phyloP scores from a whole-genome alignment of 1,284 basidiomycete species.

The Pholiota adiposa region DNA sequence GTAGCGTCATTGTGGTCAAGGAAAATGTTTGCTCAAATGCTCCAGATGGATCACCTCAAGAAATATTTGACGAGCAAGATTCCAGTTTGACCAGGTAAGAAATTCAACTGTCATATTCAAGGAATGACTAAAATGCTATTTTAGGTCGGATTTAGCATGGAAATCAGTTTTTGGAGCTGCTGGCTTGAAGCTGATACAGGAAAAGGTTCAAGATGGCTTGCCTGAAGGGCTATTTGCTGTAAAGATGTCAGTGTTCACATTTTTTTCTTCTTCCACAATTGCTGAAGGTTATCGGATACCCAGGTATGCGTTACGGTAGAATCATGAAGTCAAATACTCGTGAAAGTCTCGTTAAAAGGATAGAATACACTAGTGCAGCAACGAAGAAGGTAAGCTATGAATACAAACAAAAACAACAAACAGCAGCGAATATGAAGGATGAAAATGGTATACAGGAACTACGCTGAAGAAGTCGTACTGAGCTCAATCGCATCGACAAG shows the following conservation, averaged over 20 bases:
- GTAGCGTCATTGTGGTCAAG: conserved; percentile 82
- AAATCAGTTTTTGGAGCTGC: conserved; percentile 73
- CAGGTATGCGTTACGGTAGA: conserved; percentile 65
- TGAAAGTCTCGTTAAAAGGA: not conserved
- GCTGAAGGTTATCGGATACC: too few relatives aligned
- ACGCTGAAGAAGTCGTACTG: conserved; percentile 16
- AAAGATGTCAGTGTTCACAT: conserved; percentile 78
- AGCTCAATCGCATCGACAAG: conserved; percentile 49
- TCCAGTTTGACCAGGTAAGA: conserved; percentile 83
- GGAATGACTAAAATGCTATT: conserved; percentile 1
- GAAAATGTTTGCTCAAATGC: conserved; percentile 84
- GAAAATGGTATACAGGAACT: conserved; percentile 1
- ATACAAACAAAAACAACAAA: conserved; percentile 16
- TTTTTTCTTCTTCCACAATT: conserved; percentile 11
- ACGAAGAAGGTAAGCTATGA: conserved; percentile 12
- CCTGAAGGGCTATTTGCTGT: conserved; percentile 81
- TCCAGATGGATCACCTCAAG: conserved; percentile 54
- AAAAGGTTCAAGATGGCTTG: conserved; percentile 80
- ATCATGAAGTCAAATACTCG: not conserved
- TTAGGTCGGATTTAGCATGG: conserved; percentile 85
- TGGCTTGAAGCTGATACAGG: conserved; percentile 67
- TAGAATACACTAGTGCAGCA: conserved; percentile 1
- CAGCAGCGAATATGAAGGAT: conserved; percentile 1
- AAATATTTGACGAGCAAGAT: conserved; percentile 85
- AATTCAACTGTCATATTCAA: not conserved